Base-by-base conservation (phyloP, 1,139 yeast genomes). In the Zhuliangozyma blackwelliae region DNA sequence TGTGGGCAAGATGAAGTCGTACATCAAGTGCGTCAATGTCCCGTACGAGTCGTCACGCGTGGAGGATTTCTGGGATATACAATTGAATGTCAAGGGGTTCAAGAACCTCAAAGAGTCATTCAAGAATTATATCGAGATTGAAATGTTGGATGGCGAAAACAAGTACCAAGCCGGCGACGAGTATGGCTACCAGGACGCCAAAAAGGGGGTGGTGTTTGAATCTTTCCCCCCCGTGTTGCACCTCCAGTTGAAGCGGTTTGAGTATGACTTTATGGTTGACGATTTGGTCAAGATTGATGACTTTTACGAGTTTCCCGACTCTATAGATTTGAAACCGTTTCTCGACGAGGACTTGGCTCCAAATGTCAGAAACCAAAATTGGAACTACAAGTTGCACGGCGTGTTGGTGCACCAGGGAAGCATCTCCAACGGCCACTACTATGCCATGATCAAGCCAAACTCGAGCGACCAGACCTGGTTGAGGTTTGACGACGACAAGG, bases 61-160 rank as follows among this genome's bases (percentile, higher is more conserved):
- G 6, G 99, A 92, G 59, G 98, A 94, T 54, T 92, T 87, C 52
- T 92, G 99, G 99, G 98, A 92, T 65, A 85, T 92, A 44, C 98
- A 94, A 59, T 69, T 92, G 48, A 92, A 92, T 54, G 99, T 92
- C 20, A 88, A 87, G 57, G 88, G 92, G 25, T 74, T 89, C 69
- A 72, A 69, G 40, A 79, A 79, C 48, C 70, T 92, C 33, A 69
- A 76, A 44, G 82, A 82, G 35, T 82, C 97, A 0, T 92, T 92
- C 58, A 75, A 78, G 39, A 88, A 89, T 56, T 92, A 92, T 55
- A 79, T 90, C 39, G 95, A 88, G 50, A 82, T 83, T 30, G 99
- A 92, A 62, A 74, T 86, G 63, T 71, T 92, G 54, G 85, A 86
- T 45, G 99, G 97, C 25, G 98, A 94, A 55, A 92, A 92, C 58